Percentiles rank a stretch among this genome's conserved stretches.
Conservation (phyloP, 1,284 basidiomycete genomes). For the Xerocomus alliaceus region DNA sequence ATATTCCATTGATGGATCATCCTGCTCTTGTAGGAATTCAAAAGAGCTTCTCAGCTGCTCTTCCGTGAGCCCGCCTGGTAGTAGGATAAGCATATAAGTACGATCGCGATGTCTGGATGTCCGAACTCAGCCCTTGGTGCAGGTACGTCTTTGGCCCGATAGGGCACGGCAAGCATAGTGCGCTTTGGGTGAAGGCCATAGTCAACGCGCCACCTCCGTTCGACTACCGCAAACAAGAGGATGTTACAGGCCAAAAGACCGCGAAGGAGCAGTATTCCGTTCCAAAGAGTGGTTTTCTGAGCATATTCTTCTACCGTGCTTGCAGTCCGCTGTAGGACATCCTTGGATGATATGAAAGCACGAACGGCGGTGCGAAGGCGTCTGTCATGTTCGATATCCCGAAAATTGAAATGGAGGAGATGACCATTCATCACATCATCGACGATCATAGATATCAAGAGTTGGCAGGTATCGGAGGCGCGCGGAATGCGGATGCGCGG, state of each 20-base stretch:
- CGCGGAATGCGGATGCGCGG: not conserved
- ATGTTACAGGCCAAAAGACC: not conserved
- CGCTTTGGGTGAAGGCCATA: not conserved
- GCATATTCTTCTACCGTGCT: not conserved
- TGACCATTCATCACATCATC: not conserved
- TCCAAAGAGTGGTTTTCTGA: not conserved
- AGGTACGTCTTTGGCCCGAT: not conserved
- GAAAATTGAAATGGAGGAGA: not conserved
- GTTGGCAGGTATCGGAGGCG: not conserved
- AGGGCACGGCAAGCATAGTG: not conserved
- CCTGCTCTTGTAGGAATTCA: not conserved
- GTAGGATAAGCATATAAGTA: not conserved
- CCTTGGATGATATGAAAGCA: slow-evolving; percentile 26
- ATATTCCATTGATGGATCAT: slow-evolving; percentile 43
- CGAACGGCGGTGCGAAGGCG: not conserved
- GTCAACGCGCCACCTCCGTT: not conserved
- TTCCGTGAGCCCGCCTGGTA: not conserved
- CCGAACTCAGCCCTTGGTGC: not conserved
- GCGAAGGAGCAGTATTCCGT: not conserved
- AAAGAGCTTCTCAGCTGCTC: not conserved
- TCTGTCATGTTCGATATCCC: not conserved
- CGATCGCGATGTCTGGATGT: not conserved
- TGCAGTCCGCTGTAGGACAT: not conserved
- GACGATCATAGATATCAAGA: not conserved
- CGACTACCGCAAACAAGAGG: not conserved